Percentiles rank a stretch among this genome's conserved stretches.
Evolutionary conservation across 2,329 filamentous ascomycete genomes (phyloP).

Genomic region (Diaporthe sp.): DNA sequence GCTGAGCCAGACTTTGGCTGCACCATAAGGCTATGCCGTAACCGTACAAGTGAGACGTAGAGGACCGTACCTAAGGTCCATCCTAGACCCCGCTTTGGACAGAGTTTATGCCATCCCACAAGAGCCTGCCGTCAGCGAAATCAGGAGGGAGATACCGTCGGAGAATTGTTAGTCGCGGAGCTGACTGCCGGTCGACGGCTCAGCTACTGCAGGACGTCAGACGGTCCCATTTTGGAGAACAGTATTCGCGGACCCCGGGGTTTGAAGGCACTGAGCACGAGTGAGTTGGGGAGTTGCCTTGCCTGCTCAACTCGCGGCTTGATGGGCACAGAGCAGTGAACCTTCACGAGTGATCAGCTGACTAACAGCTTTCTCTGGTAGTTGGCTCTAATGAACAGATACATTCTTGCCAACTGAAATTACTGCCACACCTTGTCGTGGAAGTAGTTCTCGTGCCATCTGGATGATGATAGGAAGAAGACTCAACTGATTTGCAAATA

Average conservation of each 20-base stretch:
- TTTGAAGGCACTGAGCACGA: neutral
- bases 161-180: neutral
- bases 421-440: too few relatives aligned
- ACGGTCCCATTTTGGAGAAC: neutral
- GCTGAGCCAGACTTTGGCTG: neutral
- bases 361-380: neutral
- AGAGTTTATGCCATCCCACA: neutral
- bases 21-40: neutral
- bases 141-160: neutral
- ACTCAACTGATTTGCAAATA: neutral
- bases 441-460: neutral
- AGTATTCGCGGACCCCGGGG: neutral
- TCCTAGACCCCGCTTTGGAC: neutral
- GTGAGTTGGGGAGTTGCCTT: neutral
- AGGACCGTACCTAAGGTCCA: neutral
- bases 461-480: neutral
- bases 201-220: neutral
- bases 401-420: neutral
- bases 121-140: too few relatives aligned
- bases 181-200: neutral
- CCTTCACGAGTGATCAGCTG: neutral
- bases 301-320: neutral
- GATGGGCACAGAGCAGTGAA: neutral
- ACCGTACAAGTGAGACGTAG: too few relatives aligned
- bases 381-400: neutral